phyloP scores from a whole-genome alignment of 345 rosid species.

The Geranium rotundifolium region DNA sequence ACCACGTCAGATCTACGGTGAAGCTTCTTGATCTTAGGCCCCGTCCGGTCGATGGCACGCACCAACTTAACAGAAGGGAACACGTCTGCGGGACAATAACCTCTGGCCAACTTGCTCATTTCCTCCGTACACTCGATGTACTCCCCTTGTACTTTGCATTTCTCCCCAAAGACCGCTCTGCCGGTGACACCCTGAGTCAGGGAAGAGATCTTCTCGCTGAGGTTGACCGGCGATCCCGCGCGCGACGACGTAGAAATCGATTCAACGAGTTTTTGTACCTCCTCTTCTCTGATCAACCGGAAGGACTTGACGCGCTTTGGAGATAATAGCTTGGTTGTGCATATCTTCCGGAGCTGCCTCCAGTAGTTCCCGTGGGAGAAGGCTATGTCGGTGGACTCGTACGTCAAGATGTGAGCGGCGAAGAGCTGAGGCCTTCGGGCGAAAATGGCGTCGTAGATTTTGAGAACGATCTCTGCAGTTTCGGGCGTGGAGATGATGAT shows the following conservation, averaged over 20 bases:
- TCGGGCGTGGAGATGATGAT: neutral
- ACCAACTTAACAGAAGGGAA: neutral
- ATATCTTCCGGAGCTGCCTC: conserved; percentile 6
- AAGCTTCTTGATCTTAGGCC: neutral
- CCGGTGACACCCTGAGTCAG: neutral
- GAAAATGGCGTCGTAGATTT: neutral
- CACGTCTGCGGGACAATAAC: neutral
- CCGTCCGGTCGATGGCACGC: neutral
- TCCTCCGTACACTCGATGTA: neutral
- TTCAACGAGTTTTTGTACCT: neutral
- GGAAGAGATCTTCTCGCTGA: neutral
- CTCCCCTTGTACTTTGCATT: neutral
- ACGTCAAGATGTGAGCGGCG: neutral
- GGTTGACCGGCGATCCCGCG: neutral
- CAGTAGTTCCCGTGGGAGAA: conserved; percentile 8
- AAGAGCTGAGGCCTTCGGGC: neutral
- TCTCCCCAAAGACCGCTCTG: conserved; percentile 4
- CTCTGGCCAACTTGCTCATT: neutral
- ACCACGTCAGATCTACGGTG: neutral
- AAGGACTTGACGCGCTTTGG: conserved; percentile 1
- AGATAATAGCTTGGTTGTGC: conserved; percentile 1
- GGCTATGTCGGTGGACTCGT: neutral
- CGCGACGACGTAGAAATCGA: neutral
- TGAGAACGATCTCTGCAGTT: neutral
- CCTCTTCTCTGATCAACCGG: conserved; percentile 1